Evolutionary conservation across 2,329 filamentous ascomycete species (phyloP).

Genomic region (Aureobasidium sp.): DNA sequence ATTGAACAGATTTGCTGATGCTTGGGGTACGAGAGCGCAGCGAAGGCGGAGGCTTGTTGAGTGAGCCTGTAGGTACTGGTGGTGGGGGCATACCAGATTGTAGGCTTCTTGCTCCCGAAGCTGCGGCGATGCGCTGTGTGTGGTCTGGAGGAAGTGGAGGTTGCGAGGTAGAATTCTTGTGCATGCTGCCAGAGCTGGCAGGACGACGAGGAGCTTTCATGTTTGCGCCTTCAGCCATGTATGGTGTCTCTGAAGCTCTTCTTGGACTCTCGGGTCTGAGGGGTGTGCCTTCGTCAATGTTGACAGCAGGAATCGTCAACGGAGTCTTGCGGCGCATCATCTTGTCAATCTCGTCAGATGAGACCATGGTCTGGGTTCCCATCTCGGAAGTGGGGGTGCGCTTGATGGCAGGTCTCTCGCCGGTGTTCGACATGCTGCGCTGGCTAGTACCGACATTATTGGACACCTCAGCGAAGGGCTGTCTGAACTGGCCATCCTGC

Average conservation of each 20-base stretch:
- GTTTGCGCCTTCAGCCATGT: slow-evolving; percentile 7
- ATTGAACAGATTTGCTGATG: slow-evolving; percentile 19
- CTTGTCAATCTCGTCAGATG: slow-evolving; percentile 72
- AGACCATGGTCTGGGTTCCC: slow-evolving; percentile 75
- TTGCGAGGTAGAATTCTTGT: slow-evolving; percentile 40
- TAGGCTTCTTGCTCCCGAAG: slow-evolving; percentile 48
- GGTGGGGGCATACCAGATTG: slow-evolving; percentile 71
- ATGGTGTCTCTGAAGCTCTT: slow-evolving; percentile 17
- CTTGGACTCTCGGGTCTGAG: slow-evolving; percentile 19
- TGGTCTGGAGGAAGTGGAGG: slow-evolving; percentile 80
- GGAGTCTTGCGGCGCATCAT: slow-evolving; percentile 54
- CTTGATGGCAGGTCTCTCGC: slow-evolving; percentile 3
- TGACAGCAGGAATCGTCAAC: slow-evolving; percentile 24
- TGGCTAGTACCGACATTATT: slow-evolving; percentile 16
- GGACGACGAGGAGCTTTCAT: slow-evolving; percentile 49
- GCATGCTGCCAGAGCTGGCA: slow-evolving; percentile 64
- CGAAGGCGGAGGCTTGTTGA: slow-evolving; percentile 22
- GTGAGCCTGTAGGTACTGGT: slow-evolving; percentile 61
- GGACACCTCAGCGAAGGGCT: slow-evolving; percentile 18
- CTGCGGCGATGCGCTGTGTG: slow-evolving; percentile 75
- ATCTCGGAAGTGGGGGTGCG: slow-evolving; percentile 47
- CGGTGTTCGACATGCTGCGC: slow-evolving; percentile 7
- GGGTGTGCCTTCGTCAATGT: slow-evolving; percentile 7
- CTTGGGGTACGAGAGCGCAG: slow-evolving; percentile 30
- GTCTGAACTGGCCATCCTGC: background rate